Evolutionary conservation across 805 yeast species (phyloP).

Genomic region (Sugiyamaella floridensis): DNA sequence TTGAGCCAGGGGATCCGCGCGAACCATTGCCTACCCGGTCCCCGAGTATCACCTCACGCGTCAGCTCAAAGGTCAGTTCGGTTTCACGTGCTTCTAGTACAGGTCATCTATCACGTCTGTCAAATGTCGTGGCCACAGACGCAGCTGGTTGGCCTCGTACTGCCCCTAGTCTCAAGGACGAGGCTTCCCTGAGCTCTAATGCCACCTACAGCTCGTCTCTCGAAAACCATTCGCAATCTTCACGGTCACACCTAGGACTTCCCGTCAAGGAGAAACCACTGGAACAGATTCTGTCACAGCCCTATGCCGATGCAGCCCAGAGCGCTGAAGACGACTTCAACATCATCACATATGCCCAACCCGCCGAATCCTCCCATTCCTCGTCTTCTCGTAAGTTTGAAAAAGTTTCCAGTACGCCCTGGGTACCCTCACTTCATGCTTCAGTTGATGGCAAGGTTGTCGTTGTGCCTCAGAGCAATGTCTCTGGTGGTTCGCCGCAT

Average conservation of each 20-base stretch:
- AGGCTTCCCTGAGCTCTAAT: not conserved
- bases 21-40: not conserved
- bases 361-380: not conserved
- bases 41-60: not conserved
- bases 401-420: not conserved
- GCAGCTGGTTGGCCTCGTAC: not conserved
- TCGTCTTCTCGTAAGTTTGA: conserved; percentile 4
- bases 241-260: not conserved
- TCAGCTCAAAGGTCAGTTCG: not conserved
- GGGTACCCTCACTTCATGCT: conserved; percentile 5
- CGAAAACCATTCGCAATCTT: not conserved
- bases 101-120: not conserved
- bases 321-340: not conserved
- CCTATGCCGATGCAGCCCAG: conserved; percentile 1
- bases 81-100: not conserved
- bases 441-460: not conserved
- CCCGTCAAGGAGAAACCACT: conserved; percentile 4
- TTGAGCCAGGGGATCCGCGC: not conserved
- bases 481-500: not conserved
- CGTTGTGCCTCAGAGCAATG: not conserved
- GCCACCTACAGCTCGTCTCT: not conserved
- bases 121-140: not conserved
- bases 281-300: conserved; percentile 3
- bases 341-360: conserved; percentile 1
- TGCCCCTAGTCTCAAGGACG: not conserved